These are phyloP conservation scores for Neodidymelliopsis sp. DNA, from an alignment of 2,329 filamentous ascomycete species.

Conservation along the genomic window DNA sequence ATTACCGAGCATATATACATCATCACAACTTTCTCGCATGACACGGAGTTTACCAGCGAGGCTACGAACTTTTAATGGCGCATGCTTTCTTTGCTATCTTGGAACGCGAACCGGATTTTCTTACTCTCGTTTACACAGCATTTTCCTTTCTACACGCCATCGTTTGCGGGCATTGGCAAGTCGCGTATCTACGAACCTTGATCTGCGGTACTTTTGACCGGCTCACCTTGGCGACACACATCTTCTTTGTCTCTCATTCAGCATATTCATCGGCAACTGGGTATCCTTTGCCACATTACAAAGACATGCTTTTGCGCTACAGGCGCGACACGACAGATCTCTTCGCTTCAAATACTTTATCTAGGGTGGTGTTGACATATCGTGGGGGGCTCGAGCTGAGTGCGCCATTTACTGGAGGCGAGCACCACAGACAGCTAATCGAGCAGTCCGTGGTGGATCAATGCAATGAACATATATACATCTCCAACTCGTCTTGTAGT, in stretches of 20 bases:
- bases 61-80: constrained; percentile 50
- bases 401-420: neutral
- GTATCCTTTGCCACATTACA: constrained; percentile 4
- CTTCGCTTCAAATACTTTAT: constrained; percentile 17
- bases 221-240: constrained; percentile 15
- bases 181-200: constrained; percentile 33
- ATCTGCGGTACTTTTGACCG: constrained; percentile 40
- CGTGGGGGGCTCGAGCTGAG: constrained; percentile 4
- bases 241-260: constrained; percentile 29
- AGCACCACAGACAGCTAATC: constrained; percentile 6
- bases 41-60: constrained; percentile 48
- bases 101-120: constrained; percentile 42
- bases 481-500: too few species aligned
- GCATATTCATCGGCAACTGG: constrained; percentile 21
- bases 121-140: constrained; percentile 38
- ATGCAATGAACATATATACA: constrained; percentile 19
- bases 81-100: constrained; percentile 34
- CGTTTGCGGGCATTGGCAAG: constrained; percentile 32
- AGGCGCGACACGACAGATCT: constrained; percentile 13
- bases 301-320: constrained; percentile 13
- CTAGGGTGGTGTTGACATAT: constrained; percentile 16
- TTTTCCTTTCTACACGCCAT: constrained; percentile 29
- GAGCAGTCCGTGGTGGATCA: constrained; percentile 4
- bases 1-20: constrained; percentile 31
- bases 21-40: constrained; percentile 41